Evolutionary conservation across 345 rosid species (phyloP).

Genomic region (Noccaea bulbosa): DNA sequence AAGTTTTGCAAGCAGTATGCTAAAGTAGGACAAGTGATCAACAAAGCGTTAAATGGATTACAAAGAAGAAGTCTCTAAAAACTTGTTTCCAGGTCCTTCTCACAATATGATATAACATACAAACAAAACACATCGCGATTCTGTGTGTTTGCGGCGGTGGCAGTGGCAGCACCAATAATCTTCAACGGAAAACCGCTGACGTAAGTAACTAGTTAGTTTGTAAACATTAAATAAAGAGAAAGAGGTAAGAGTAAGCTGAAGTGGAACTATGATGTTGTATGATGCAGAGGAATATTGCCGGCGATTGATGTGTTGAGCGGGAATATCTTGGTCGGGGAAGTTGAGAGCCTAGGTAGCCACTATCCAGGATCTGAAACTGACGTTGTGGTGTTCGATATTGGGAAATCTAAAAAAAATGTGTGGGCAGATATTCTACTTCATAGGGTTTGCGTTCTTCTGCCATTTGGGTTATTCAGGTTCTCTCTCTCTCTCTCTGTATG

Average conservation of each 20-base stretch:
- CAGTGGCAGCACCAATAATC: conserved; percentile 88
- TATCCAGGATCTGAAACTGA: neutral
- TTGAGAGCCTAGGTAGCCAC: conserved; percentile 22
- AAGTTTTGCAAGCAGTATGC: conserved; percentile 88
- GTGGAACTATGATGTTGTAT: conserved; percentile 24
- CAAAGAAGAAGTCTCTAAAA: conserved; percentile 69
- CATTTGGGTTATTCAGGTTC: conserved; percentile 98
- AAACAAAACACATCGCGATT: conserved; percentile 64
- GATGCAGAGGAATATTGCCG: conserved; percentile 86
- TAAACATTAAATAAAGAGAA: neutral
- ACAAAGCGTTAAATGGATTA: conserved; percentile 68
- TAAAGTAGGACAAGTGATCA: conserved; percentile 69
- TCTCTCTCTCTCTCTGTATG: neutral
- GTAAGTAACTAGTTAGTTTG: conserved; percentile 55
- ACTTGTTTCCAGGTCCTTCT: conserved; percentile 71
- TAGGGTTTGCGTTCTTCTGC: conserved; percentile 80
- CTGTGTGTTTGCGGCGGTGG: conserved; percentile 79
- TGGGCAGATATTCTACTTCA: conserved; percentile 83
- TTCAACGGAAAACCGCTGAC: conserved; percentile 94
- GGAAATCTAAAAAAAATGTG: conserved; percentile 2
- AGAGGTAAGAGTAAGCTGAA: neutral
- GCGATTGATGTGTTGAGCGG: conserved; percentile 66
- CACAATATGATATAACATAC: conserved; percentile 23
- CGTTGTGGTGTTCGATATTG: neutral
- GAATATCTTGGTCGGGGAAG: conserved; percentile 78